phyloP scores from a whole-genome alignment of 805 yeast species.

The Metschnikowia reukaufii region DNA sequence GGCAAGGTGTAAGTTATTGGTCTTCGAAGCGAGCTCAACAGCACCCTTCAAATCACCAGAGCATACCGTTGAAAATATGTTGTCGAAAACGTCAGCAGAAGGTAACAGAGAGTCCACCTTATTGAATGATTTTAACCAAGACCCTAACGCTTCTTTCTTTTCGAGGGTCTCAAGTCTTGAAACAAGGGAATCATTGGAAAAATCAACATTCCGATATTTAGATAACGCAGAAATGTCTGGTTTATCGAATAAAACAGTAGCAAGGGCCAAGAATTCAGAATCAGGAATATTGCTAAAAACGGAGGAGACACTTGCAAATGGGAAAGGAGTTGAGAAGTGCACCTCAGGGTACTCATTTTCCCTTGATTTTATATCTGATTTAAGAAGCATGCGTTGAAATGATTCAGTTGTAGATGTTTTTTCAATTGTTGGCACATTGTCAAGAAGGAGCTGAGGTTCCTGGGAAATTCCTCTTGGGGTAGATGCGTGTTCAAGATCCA shows the following conservation, averaged over 20 bases:
- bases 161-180: conserved; percentile 20
- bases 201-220: conserved; percentile 13
- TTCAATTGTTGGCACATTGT: not conserved
- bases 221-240: conserved; percentile 3
- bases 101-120: conserved; percentile 24
- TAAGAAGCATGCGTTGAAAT: conserved; percentile 9
- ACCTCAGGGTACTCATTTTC: conserved; percentile 30
- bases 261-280: conserved; percentile 51
- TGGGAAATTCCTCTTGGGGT: conserved; percentile 23
- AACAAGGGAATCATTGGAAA: conserved; percentile 14
- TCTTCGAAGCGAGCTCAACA: conserved; percentile 54
- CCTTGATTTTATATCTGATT: conserved; percentile 24
- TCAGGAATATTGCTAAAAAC: conserved; percentile 18
- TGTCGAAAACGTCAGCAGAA: not conserved
- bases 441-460: conserved; percentile 6
- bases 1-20: conserved; percentile 69
- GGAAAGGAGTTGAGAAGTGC: conserved; percentile 7
- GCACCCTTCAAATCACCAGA: conserved; percentile 65
- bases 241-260: conserved; percentile 57
- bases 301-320: conserved; percentile 23
- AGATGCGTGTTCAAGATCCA: conserved; percentile 21
- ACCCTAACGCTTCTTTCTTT: conserved; percentile 48
- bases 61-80: conserved; percentile 49
- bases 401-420: conserved; percentile 16
- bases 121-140: conserved; percentile 57